A percentile compares a stretch with the other conserved stretches of the same genome.
These are phyloP conservation scores for Hypomyces rosellus DNA, from an alignment of 2,329 filamentous ascomycete species.

Conservation along the genomic window DNA sequence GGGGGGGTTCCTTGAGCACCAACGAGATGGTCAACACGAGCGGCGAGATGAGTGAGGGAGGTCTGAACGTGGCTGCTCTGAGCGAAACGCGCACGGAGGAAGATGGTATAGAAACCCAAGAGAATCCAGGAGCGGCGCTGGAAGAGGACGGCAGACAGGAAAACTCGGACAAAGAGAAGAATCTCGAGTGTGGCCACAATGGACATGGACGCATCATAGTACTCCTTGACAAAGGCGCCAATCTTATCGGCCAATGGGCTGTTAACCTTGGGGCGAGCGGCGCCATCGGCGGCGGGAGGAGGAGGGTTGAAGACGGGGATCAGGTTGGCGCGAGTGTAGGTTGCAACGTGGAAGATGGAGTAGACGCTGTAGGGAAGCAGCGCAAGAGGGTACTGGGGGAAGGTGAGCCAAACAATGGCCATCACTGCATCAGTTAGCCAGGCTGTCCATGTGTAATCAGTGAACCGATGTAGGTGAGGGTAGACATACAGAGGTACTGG, in stretches of 20 bases:
- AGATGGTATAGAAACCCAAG: constrained; percentile 77
- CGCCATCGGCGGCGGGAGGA: constrained; percentile 46
- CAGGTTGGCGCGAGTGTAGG: constrained; percentile 89
- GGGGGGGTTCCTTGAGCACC: constrained; percentile 85
- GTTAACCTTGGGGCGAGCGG: constrained; percentile 40
- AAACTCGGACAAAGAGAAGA: constrained; percentile 73
- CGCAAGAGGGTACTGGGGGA: constrained; percentile 81
- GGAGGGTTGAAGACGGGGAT: constrained; percentile 78
- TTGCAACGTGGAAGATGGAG: constrained; percentile 96
- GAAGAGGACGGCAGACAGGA: constrained; percentile 79
- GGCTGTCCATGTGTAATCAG: not conserved
- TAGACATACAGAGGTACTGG: constrained; percentile 78
- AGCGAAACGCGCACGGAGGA: constrained; percentile 82
- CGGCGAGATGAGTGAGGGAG: constrained; percentile 65
- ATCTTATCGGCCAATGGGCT: constrained; percentile 73
- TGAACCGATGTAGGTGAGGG: not conserved
- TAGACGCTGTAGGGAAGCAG: constrained; percentile 94
- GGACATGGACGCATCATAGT: constrained; percentile 95
- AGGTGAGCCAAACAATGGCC: constrained; percentile 92
- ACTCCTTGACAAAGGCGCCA: constrained; percentile 91
- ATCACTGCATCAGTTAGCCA: constrained; percentile 53
- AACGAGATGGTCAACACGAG: constrained; percentile 72
- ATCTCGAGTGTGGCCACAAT: constrained; percentile 87
- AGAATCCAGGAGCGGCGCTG: constrained; percentile 87
- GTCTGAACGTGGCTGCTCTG: constrained; percentile 93